Evolutionary conservation across 2,329 filamentous ascomycete genomes (phyloP), one percentile per base, ranked within the genome.

Genomic region (Sarocladium kiliense): DNA sequence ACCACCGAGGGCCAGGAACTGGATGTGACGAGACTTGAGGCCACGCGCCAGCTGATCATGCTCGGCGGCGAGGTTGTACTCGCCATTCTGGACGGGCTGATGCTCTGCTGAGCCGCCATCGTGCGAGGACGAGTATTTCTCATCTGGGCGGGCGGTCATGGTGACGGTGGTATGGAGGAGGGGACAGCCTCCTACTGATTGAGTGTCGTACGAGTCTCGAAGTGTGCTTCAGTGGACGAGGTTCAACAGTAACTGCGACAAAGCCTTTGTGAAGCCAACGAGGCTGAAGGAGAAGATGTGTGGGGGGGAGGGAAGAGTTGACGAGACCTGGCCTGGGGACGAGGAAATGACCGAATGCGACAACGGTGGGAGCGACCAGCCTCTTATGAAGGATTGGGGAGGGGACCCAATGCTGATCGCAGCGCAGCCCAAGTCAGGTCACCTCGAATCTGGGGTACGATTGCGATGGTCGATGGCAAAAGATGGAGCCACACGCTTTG

Each of bases 11-110:
- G 81, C 81, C 36, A 85, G 70, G 66, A 85, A 82, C 61, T 84
- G 81, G 39, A 84, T 81, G 59, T 84, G 81, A 34, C 81, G 73
- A 62, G 77, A 80, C 70, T 84, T 82, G 55, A 84, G 73, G 16
- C 80, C 80, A 55, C 81, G 75, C 63, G 79, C 67, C 3, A 83
- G 30, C 55, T 66, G 49, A 10, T 64, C 21, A 18, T 62, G 50
- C 58, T 62, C 2, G 25, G 44, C 7, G 47, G 57, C 57, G 19
- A 58, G 55, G 53, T 55, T 57, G 55, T 47, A 58, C 54, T 58
- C 57, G 5, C 11, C 21, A 18, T 32, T 16, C 53, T 54, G 53
- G 14, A 44, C 53, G 32, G 53, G 53, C 37, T 54, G 53, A 12
- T 23, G 23, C 21, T 41, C 53, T 11, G 37, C 53, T 5, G 53